These are phyloP conservation scores for Pyrus betulifolia DNA, from an alignment of 306 rosid genomes.

Conservation along the genomic window DNA sequence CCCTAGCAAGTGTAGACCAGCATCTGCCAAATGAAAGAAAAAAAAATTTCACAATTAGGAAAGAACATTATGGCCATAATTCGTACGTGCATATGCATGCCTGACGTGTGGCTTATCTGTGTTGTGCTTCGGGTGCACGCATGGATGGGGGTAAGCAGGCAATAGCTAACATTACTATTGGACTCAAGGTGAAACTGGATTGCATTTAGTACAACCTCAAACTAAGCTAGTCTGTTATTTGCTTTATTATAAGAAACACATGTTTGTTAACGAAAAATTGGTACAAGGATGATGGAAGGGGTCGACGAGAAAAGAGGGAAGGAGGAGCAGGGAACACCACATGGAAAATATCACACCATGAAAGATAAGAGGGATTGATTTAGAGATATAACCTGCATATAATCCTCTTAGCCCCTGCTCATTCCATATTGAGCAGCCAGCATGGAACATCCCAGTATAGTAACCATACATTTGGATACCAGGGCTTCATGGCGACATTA, in stretches of 20 bases:
- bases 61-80: not conserved
- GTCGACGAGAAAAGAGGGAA: not conserved
- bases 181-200: too few relatives aligned
- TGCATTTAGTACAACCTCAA: too few relatives aligned
- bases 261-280: too few relatives aligned
- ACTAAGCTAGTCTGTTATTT: too few relatives aligned
- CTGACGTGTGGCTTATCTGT: not conserved
- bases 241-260: too few relatives aligned
- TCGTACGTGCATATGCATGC: not conserved
- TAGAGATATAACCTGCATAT: conserved; percentile 67
- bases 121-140: not conserved
- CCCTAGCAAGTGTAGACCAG: conserved; percentile 85
- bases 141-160: not conserved
- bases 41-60: conserved; percentile 13
- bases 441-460: conserved; percentile 78
- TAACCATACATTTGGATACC: conserved; percentile 55
- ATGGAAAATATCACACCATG: conserved; percentile 1
- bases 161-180: too few relatives aligned
- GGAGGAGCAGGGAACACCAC: not conserved
- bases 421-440: conserved; percentile 77
- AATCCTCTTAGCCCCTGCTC: conserved; percentile 71
- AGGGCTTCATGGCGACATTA: conserved; percentile 41
- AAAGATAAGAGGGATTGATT: not conserved
- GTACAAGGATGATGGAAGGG: not conserved
- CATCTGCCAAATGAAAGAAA: conserved; percentile 45